Evolutionary conservation across 768 basidiomycete genomes (phyloP).

Genomic region (Leccinum pellstonianum): DNA sequence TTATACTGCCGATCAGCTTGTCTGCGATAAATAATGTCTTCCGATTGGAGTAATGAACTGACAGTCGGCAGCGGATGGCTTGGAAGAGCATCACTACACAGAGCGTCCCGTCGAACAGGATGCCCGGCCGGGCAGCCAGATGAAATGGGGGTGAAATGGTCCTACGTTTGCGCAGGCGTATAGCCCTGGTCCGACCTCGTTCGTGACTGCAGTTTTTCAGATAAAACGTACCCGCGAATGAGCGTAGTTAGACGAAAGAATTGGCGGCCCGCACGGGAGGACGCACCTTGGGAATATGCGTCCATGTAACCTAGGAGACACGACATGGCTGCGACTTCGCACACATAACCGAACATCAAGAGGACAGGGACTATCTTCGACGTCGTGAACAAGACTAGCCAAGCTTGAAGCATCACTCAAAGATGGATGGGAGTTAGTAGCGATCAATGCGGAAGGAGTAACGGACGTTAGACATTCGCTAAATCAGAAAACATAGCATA

Average conservation of each 20-base stretch:
- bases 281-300: constrained; percentile 4
- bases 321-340: constrained; percentile 9
- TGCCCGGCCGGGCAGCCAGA: constrained; percentile 9
- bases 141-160: neutral
- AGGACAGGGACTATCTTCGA: constrained; percentile 7
- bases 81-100: constrained; percentile 9
- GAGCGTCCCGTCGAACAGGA: constrained; percentile 9
- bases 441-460: neutral
- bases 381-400: constrained; percentile 4
- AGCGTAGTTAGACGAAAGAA: neutral
- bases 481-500: constrained; percentile 2
- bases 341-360: constrained; percentile 10
- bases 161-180: constrained; percentile 4
- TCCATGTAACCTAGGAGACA: constrained; percentile 1
- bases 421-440: neutral
- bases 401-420: constrained; percentile 16
- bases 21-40: constrained; percentile 3
- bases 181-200: constrained; percentile 4
- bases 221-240: neutral
- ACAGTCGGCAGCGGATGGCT: constrained; percentile 1
- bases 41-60: neutral
- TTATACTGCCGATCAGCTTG: constrained; percentile 11
- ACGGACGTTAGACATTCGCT: neutral
- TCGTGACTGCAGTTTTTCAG: constrained; percentile 1
- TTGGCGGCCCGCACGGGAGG: neutral